phyloP scores from a whole-genome alignment of 768 basidiomycete genomes.

The Rhodosporidiobolus odoratus region DNA sequence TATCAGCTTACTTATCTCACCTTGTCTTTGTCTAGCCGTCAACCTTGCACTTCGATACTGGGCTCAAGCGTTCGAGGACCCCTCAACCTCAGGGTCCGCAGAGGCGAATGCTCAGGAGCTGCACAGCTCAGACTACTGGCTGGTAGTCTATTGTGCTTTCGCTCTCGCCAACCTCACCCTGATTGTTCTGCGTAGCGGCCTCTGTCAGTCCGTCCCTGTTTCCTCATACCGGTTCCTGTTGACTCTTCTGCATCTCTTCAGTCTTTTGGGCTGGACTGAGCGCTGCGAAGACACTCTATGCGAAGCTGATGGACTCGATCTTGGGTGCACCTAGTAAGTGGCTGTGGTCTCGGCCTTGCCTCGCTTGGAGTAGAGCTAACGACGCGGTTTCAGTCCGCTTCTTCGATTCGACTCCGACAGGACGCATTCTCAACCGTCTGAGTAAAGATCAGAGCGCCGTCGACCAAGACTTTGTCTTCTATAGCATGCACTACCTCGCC shows the following conservation, averaged over 20 bases:
- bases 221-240: background rate
- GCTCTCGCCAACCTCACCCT: conserved; percentile 40
- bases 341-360: background rate
- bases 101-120: background rate
- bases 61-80: conserved; percentile 34
- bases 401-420: conserved; percentile 43
- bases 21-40: too few species aligned
- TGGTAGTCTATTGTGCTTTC: conserved; percentile 42
- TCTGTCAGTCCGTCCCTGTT: conserved; percentile 5
- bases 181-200: conserved; percentile 27
- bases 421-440: conserved; percentile 49
- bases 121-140: conserved; percentile 39
- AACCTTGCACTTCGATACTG: conserved; percentile 35
- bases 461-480: conserved; percentile 45
- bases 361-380: background rate
- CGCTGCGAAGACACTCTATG: conserved; percentile 42
- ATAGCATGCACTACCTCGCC: too few species aligned
- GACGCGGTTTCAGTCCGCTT: conserved; percentile 26
- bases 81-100: background rate
- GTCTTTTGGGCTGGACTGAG: conserved; percentile 29
- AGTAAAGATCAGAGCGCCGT: conserved; percentile 43
- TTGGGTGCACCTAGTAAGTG: conserved; percentile 43
- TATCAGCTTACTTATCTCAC: too few species aligned
- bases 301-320: conserved; percentile 43
- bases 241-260: background rate